Evolutionary conservation across 208 protist species (phyloP).

Genomic region (Leishmania guyanensis): DNA sequence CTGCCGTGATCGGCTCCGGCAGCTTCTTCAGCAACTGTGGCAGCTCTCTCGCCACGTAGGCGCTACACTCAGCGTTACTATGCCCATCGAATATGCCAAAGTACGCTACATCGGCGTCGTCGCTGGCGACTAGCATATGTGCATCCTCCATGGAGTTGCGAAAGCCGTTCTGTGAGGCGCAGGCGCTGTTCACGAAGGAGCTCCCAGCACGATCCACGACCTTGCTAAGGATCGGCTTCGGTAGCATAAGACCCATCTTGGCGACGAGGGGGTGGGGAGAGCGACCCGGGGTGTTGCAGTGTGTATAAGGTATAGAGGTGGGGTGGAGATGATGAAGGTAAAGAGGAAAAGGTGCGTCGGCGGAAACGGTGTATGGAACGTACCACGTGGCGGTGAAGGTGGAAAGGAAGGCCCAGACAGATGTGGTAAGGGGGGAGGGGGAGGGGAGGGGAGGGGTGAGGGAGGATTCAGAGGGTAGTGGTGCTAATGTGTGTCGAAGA

Average conservation of each 20-base stretch:
- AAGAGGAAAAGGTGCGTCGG: neutral
- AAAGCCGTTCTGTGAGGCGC: constrained; percentile 78
- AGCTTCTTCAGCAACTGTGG: constrained; percentile 54
- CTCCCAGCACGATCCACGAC: constrained; percentile 80
- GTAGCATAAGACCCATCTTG: constrained; percentile 79
- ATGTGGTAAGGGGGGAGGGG: neutral
- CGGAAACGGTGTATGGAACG: neutral
- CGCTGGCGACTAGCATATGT: constrained; percentile 61
- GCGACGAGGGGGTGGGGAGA: neutral
- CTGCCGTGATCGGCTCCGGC: constrained; percentile 51
- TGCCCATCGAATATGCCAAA: constrained; percentile 93
- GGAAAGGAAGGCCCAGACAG: neutral
- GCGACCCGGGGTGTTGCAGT: neutral
- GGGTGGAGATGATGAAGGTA: neutral
- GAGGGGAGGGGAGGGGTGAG: neutral
- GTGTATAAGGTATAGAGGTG: neutral
- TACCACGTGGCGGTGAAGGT: neutral
- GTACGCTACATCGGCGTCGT: constrained; percentile 38
- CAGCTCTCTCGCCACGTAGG: constrained; percentile 73
- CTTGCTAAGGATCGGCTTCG: constrained; percentile 88
- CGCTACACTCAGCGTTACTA: constrained; percentile 79
- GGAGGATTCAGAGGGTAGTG: neutral
- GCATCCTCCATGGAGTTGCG: constrained; percentile 91
- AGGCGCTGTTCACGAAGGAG: constrained; percentile 49
- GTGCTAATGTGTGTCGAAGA: neutral